These are phyloP conservation scores for Vachellia pachyceras DNA, from an alignment of 306 rosid genomes.

Conservation along the genomic window DNA sequence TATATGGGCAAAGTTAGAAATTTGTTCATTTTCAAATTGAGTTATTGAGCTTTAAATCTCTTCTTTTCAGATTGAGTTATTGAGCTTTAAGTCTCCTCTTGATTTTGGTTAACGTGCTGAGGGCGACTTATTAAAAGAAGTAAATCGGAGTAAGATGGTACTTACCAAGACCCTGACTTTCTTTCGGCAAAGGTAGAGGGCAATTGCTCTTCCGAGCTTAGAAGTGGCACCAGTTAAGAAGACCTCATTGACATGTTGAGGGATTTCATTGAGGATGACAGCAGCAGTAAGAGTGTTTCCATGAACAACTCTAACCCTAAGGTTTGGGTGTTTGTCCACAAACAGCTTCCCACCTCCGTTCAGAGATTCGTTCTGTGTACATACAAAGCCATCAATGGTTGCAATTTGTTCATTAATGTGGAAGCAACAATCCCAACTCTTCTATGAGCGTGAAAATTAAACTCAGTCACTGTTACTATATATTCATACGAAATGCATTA, in stretches of 20 bases:
- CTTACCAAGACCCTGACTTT: constrained; percentile 82
- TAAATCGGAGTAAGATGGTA: neutral
- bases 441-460: too few species aligned
- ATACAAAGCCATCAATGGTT: neutral
- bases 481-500: neutral
- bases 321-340: constrained; percentile 82
- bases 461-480: neutral
- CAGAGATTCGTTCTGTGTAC: constrained; percentile 70
- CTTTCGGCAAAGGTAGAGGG: constrained; percentile 81
- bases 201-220: constrained; percentile 92
- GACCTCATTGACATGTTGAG: constrained; percentile 65
- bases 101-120: neutral
- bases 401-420: neutral
- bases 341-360: constrained; percentile 91
- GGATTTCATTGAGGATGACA: constrained; percentile 79
- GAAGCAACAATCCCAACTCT: neutral
- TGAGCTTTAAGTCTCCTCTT: neutral
- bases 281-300: constrained; percentile 94
- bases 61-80: neutral
- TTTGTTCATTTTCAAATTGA: too few species aligned
- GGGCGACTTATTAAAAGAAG: neutral
- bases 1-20: neutral
- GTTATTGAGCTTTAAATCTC: too few species aligned
- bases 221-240: constrained; percentile 86
- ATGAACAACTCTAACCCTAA: constrained; percentile 85